Evolutionary conservation across 306 rosid genomes (phyloP), one percentile per base, ranked within the genome.

Genomic region (Dryas alaskensis): DNA sequence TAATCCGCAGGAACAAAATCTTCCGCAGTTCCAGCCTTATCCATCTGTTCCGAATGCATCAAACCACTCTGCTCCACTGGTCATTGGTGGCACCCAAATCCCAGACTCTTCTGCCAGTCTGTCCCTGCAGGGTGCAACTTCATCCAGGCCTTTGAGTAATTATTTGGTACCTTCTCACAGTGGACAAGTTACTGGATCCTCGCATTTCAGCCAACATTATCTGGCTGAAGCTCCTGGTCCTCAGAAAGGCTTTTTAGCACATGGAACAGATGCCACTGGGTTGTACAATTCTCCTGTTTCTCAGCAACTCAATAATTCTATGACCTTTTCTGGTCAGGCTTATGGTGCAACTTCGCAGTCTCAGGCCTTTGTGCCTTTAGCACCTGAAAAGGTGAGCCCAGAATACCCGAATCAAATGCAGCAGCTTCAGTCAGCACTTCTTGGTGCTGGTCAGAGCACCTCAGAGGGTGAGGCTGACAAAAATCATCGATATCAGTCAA

Each of bases 391-490:
- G 79, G 85, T 64, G 57, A 91, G 86, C 79, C 3, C 88, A 16
- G 97, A 91, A 60, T 82, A 79, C 66, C 80, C 87, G 40, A 82
- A 70, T 70, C 99, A 88, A 82, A 75, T 87, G 82, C 92, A 91
- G 76, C 84, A 83, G 76, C 83, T 77, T 78, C 89, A 89, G 73
- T 74, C 92, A 77, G 78, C 91, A 60, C 78, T 78, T 54, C 78
- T 67, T 79, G 96, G 95, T 40, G 72, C 72, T 19, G 81, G 91
- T 64, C 96, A 81, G 83, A 91, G 92, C 42, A 73, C 87, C 50
- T 68, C 90, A 47, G 97, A 94, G 65, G 89, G 84, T 69, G 99
- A 95, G 82, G 93, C 84, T 16, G 98, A 90, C 74, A 95, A 95
- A 86, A 91, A 92, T 77, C 93, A 90, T 81, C 80, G 93, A 53